Percentiles rank a stretch among this genome's conserved stretches.
These are phyloP conservation scores for Beauveria medogensis DNA, from an alignment of 2,329 filamentous ascomycete genomes.

Conservation along the genomic window DNA sequence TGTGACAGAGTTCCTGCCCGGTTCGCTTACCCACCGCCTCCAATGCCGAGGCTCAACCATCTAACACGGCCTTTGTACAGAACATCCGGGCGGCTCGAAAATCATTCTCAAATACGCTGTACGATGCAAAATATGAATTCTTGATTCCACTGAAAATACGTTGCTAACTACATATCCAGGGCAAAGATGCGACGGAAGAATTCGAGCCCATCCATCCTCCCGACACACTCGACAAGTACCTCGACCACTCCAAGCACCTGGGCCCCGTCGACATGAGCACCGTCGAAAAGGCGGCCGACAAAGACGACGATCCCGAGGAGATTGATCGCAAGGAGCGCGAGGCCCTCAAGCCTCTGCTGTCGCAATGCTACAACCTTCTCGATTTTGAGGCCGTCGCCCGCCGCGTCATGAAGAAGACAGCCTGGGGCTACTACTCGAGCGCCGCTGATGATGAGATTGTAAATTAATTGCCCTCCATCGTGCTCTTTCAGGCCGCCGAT, in stretches of 20 bases:
- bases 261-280: conserved; percentile 85
- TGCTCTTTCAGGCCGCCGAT: no score
- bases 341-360: conserved; percentile 66
- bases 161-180: conserved; percentile 30
- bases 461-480: conserved; percentile 4
- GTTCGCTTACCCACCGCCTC: conserved; percentile 29
- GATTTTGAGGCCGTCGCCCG: conserved; percentile 94
- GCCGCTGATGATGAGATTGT: conserved; percentile 54
- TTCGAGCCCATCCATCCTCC: conserved; percentile 84
- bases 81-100: conserved; percentile 82
- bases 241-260: conserved; percentile 77
- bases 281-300: conserved; percentile 60
- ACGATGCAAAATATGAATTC: conserved; percentile 17
- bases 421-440: conserved; percentile 97
- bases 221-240: conserved; percentile 79
- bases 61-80: conserved; percentile 28
- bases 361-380: conserved; percentile 86
- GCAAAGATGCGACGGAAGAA: conserved; percentile 87
- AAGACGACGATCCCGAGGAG: conserved; percentile 55
- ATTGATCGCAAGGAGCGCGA: conserved; percentile 64
- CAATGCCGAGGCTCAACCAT: background rate
- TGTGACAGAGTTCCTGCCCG: conserved; percentile 80
- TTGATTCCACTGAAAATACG: no score
- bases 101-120: conserved; percentile 94
- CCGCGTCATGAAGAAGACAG: conserved; percentile 87